Conservation (phyloP, 192 early-diverging fungal species). For the Gigaspora rosea region DNA sequence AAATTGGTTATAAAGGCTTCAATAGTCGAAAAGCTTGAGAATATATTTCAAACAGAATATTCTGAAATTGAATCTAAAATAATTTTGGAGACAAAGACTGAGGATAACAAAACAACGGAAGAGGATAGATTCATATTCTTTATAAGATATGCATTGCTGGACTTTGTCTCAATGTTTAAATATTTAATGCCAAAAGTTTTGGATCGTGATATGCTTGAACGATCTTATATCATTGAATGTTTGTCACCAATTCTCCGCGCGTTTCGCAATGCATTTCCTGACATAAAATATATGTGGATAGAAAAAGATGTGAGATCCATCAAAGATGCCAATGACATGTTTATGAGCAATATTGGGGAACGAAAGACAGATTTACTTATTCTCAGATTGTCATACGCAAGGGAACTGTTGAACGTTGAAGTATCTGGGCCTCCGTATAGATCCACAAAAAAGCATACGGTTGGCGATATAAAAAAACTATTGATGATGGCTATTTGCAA, state of each 20-base stretch:
- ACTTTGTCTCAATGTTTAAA: conserved; percentile 23
- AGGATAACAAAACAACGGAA: conserved; percentile 17
- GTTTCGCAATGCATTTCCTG: conserved; percentile 29
- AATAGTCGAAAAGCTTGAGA: not conserved
- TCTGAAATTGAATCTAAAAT: conserved; percentile 23
- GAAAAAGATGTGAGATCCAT: conserved; percentile 22
- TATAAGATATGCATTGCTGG: conserved; percentile 21
- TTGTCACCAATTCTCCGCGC: conserved; percentile 21
- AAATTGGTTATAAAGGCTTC: not conserved
- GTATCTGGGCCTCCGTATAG: conserved; percentile 28
- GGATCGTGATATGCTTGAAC: conserved; percentile 22
- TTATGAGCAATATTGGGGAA: conserved; percentile 8
- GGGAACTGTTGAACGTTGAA: conserved; percentile 14
- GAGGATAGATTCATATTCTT: conserved; percentile 23
- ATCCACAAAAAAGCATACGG: conserved; percentile 22
- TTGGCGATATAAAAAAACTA: conserved; percentile 29
- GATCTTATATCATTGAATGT: conserved; percentile 13
- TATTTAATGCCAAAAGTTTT: conserved; percentile 25
- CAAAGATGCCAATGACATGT: conserved; percentile 3
- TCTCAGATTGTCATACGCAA: conserved; percentile 11
- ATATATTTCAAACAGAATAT: conserved; percentile 20
- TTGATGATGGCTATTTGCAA: conserved; percentile 28
- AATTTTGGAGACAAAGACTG: conserved; percentile 18
- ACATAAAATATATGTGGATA: conserved; percentile 15
- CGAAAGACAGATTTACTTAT: conserved; percentile 21